Evolutionary conservation across 495 filamentous ascomycete species (phyloP), one percentile per base, ranked within the genome.

Genomic region (Daldinia caldariorum): DNA sequence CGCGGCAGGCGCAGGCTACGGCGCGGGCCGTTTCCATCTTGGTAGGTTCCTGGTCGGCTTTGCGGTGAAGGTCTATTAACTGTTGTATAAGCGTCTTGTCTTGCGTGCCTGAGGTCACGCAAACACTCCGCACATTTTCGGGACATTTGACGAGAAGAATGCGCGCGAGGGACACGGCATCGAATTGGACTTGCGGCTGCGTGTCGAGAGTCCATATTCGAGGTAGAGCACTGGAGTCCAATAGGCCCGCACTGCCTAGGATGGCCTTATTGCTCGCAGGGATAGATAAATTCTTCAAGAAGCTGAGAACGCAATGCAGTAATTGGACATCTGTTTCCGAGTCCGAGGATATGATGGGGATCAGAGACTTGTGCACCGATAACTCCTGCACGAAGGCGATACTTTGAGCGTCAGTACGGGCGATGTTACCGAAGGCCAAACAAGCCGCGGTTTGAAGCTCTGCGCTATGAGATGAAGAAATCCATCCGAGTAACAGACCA

Each of bases 201-300:
- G 84, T 83, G 26, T 88, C 86, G 45, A 87, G 80, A 6, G 78
- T 80, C 86, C 90, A 90, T 49, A 93, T 78, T 0, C 79, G 81
- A 2, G 90, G 87, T 20, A 92, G 82, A 1, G 84, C 79, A 29
- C 80, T 71, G 5, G 85, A 41, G 12, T 74, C 67, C 13, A 84
- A 76, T 1, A 88, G 80, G 0, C 84, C 86, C 0, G 85, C 80
- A 10, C 83, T 72, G 7, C 86, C 91, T 4, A 94, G 77, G 8
- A 76, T 68, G 32, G 78, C 58, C 61, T 90, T 91, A 71, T 94
- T 93, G 5, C 80, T 79, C 8, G 81, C 73, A 2, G 90, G 86
- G 61, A 94, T 88, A 37, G 91, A 89, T 2, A 94, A 82, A 70
- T 95, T 94, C 73, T 92, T 94, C 59, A 94, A 79, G 70, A 94